phyloP scores from a whole-genome alignment of 2,329 filamentous ascomycete genomes.

The Colletotrichum gigasporum region DNA sequence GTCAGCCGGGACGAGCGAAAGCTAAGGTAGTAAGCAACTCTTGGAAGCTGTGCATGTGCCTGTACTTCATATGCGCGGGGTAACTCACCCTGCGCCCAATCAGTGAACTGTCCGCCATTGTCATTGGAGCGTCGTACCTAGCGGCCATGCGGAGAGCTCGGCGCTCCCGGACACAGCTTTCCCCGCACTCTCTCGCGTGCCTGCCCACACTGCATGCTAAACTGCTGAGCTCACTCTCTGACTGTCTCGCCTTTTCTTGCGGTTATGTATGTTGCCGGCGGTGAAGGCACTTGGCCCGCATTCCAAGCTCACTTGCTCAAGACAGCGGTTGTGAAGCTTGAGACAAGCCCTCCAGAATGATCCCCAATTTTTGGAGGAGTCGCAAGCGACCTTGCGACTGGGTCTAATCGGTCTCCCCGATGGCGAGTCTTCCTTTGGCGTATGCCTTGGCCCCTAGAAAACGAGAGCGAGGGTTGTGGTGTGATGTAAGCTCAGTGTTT shows the following conservation, averaged over 20 bases:
- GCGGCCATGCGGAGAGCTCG: constrained; percentile 8
- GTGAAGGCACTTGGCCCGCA: not conserved
- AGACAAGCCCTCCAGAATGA: too few relatives aligned
- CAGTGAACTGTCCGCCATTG: not conserved
- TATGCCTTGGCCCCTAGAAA: not conserved
- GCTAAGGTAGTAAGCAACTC: not conserved
- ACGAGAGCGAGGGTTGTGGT: not conserved
- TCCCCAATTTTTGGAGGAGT: too few relatives aligned
- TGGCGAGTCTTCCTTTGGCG: not conserved
- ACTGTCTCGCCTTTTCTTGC: not conserved
- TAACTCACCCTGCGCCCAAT: constrained; percentile 3
- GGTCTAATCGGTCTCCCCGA: not conserved
- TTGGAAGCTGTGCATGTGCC: constrained; percentile 1
- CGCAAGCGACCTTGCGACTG: too few relatives aligned
- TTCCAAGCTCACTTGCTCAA: not conserved
- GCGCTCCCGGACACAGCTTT: constrained; percentile 9
- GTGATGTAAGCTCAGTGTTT: constrained; percentile 2
- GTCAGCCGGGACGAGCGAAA: constrained; percentile 12
- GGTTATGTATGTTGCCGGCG: not conserved
- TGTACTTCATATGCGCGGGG: too few relatives aligned
- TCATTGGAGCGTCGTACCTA: constrained; percentile 10
- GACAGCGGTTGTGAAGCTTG: not conserved
- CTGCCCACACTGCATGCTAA: too few relatives aligned
- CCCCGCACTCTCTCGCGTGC: constrained; percentile 9
- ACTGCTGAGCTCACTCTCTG: too few relatives aligned